phyloP scores from a whole-genome alignment of 2,329 filamentous ascomycete species.

The Pestalotiopsis fici region DNA sequence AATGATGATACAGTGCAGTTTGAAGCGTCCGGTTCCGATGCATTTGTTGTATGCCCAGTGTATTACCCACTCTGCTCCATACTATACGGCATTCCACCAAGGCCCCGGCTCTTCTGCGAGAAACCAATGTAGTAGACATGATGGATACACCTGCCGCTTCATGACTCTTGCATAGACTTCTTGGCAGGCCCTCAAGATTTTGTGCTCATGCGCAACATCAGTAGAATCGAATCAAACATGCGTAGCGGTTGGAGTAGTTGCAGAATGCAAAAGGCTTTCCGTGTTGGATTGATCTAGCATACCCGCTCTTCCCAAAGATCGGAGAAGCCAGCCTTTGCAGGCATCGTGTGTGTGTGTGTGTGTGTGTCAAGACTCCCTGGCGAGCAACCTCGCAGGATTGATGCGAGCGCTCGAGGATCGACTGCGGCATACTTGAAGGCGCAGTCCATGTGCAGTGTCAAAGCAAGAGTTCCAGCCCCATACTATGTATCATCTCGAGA shows the following conservation, averaged over 20 bases:
- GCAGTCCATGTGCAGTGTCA: too few relatives aligned
- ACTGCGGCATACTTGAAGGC: too few relatives aligned
- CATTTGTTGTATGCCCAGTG: neutral
- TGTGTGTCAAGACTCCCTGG: too few relatives aligned
- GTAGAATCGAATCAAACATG: neutral
- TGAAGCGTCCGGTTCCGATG: too few relatives aligned
- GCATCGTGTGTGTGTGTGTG: neutral
- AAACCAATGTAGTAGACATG: too few relatives aligned
- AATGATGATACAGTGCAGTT: too few relatives aligned
- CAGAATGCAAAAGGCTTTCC: neutral
- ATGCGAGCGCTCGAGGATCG: too few relatives aligned
- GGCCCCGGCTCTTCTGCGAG: too few relatives aligned
- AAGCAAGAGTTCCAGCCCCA: too few relatives aligned
- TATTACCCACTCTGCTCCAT: neutral
- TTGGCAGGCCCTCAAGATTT: neutral
- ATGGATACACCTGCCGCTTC: too few relatives aligned
- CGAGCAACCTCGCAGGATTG: neutral
- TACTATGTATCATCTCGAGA: too few relatives aligned
- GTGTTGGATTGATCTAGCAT: neutral
- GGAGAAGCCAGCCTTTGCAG: neutral
- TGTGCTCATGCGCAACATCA: neutral
- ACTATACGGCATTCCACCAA: too few relatives aligned
- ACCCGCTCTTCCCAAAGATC: neutral
- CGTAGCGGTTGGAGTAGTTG: neutral
- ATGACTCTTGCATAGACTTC: neutral